Conservation (phyloP, 495 filamentous ascomycete species). For the Aspergillus biplanus region DNA sequence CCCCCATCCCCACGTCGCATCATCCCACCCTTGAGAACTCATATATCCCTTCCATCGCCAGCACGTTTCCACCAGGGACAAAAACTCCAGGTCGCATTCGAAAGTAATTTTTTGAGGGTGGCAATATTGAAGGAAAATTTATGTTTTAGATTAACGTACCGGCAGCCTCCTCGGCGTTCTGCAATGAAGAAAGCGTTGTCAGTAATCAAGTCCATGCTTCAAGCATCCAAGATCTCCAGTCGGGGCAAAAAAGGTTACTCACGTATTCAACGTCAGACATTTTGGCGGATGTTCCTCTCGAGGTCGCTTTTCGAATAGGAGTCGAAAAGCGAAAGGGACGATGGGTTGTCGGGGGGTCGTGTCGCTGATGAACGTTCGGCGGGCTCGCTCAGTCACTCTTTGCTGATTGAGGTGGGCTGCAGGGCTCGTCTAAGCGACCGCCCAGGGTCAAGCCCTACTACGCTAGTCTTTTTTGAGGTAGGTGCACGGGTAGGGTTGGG, state of each 20-base stretch:
- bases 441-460: constrained; percentile 48
- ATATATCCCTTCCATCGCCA: constrained; percentile 9
- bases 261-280: constrained; percentile 95
- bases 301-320: constrained; percentile 54
- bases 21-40: not conserved
- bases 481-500: constrained; percentile 18
- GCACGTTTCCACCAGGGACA: constrained; percentile 15
- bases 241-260: constrained; percentile 46
- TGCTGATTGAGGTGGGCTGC: constrained; percentile 46
- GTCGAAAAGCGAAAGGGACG: constrained; percentile 55
- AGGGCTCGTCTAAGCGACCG: constrained; percentile 51
- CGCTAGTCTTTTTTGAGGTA: constrained; percentile 37
- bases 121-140: constrained; percentile 14
- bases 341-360: constrained; percentile 50
- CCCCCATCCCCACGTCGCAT: constrained; percentile 23
- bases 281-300: constrained; percentile 63
- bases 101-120: constrained; percentile 1
- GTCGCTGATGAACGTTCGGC: constrained; percentile 46
- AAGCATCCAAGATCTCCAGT: constrained; percentile 10
- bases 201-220: constrained; percentile 28
- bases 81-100: constrained; percentile 15
- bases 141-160: constrained; percentile 57
- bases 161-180: constrained; percentile 95
- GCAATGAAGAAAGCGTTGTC: constrained; percentile 36
- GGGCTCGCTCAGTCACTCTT: constrained; percentile 32